phyloP scores from a whole-genome alignment of 768 basidiomycete species.

The Pisolithus marmoratus region DNA sequence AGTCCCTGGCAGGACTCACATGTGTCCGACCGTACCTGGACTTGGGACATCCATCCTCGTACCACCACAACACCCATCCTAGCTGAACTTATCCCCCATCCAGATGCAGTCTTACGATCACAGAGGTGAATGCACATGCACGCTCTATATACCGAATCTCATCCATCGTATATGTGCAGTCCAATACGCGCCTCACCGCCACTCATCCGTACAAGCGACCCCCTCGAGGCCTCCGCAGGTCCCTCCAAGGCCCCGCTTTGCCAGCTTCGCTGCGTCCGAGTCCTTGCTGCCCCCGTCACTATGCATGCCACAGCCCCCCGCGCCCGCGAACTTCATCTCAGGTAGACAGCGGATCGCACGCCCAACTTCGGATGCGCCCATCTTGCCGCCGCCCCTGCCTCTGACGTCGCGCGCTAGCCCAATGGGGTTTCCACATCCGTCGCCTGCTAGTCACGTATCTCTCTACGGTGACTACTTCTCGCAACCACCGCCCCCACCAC shows the following conservation, averaged over 20 bases:
- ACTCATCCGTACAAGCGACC: constrained; percentile 8
- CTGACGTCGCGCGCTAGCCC: constrained; percentile 7
- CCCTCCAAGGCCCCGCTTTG: constrained; percentile 15
- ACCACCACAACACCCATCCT: too few relatives aligned
- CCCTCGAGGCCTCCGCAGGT: neutral
- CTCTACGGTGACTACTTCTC: constrained; percentile 25
- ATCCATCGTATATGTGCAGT: constrained; percentile 3
- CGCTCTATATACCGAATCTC: too few relatives aligned
- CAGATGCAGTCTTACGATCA: constrained; percentile 29
- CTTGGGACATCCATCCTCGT: too few relatives aligned
- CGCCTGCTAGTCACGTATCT: constrained; percentile 9
- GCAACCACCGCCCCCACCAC: constrained; percentile 14
- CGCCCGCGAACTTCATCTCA: constrained; percentile 22
- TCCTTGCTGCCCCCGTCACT: constrained; percentile 1
- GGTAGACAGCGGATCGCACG: constrained; percentile 14
- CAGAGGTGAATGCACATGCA: constrained; percentile 17
- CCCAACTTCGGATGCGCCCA: constrained; percentile 13
- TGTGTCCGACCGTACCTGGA: too few relatives aligned
- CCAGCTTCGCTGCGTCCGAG: constrained; percentile 13
- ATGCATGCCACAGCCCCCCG: constrained; percentile 2
- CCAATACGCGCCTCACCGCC: constrained; percentile 16
- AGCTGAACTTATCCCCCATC: neutral
- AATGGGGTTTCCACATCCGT: constrained; percentile 4
- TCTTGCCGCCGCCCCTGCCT: constrained; percentile 5
- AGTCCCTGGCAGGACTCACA: too few relatives aligned